Base-by-base conservation (phyloP, 1,284 basidiomycete species). In the Trichosporon faecale region DNA sequence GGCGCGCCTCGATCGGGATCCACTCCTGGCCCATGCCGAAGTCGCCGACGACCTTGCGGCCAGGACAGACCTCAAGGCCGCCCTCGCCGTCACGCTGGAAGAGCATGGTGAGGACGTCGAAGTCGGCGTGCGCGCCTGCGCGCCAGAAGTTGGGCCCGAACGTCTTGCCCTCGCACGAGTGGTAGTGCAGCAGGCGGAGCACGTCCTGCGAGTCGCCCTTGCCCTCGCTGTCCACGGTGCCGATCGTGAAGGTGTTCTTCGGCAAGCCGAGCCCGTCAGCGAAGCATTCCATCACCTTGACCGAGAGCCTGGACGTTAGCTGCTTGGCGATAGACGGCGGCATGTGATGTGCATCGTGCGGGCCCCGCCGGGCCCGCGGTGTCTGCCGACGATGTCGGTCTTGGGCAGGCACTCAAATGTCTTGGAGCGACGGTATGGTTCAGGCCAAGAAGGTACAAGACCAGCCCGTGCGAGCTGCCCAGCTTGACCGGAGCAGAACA, bases 71-170 rank as follows among this genome's bases (percentile, higher is more conserved):
- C 69, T 79, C 77, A 37, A 79, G 73, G 2, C 77, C 77, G 14
- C 76, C 77, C 66, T 79, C 77, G 9, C 76, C 76, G 27, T 75
- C 68, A n/a, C 75, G 72, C 67, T 79, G 77, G 74, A 79, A 79
- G 16, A 78, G 73, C 75, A 40, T 6, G 8, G 31, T 31, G 9
- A 29, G 49, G 25, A 44, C 74, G 60, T 77, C 77, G 68, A 79
- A 78, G 67, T 79, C 77, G 31, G 77, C 76, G 65, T 79, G 77
- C 1, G 77, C 75, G n/a, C 77, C 77, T 7, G 77, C 77, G 14
- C 77, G 69, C 77, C 77, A 79, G 46, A 78, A 78, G 70, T 76
- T 76, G 35, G 74, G 70, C 4, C 76, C 77, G 49, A 78, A 78
- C 6, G 33, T 14, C 72, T 77, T 77, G 70, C 74, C 76, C 68